phyloP scores from a whole-genome alignment of 768 basidiomycete genomes.

The Tylopilus plumbeoviolaceoides region DNA sequence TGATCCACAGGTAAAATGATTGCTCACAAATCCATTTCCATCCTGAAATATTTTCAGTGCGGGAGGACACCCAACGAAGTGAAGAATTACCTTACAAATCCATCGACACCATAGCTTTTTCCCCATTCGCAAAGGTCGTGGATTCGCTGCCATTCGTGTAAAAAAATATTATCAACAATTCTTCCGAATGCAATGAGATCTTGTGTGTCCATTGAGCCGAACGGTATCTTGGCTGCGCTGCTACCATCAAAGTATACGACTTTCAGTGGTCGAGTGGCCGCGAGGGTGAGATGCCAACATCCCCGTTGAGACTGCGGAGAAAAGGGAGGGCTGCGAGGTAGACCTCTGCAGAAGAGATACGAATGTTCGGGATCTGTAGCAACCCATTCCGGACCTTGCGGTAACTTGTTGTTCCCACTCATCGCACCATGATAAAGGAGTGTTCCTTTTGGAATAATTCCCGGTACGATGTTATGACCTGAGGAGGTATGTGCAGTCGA shows the following conservation, averaged over 20 bases:
- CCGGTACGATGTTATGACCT: constrained; percentile 30
- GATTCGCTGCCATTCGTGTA: too few species aligned
- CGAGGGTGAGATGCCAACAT: constrained; percentile 20
- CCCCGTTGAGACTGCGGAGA: not conserved
- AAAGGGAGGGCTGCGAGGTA: too few species aligned
- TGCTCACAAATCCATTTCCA: constrained; percentile 32
- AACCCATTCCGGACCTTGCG: constrained; percentile 31
- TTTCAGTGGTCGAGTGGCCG: constrained; percentile 33
- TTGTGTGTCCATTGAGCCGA: constrained; percentile 44
- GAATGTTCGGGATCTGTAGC: constrained; percentile 32
- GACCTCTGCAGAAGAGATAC: too few species aligned
- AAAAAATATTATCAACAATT: not conserved
- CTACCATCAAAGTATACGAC: constrained; percentile 52
- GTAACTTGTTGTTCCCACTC: constrained; percentile 12
- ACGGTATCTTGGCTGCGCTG: constrained; percentile 41
- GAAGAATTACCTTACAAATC: constrained; percentile 38
- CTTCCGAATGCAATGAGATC: constrained; percentile 44
- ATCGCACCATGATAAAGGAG: constrained; percentile 35
- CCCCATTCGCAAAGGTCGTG: constrained; percentile 32
- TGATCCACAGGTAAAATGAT: not conserved
- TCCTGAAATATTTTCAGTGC: constrained; percentile 14
- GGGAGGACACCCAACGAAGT: not conserved
- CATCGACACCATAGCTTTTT: constrained; percentile 38
- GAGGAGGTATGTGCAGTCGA: constrained; percentile 9
- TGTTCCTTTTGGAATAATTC: constrained; percentile 33